These are phyloP conservation scores for Aspergillus piperis DNA, from an alignment of 2,329 filamentous ascomycete genomes.

Conservation along the genomic window DNA sequence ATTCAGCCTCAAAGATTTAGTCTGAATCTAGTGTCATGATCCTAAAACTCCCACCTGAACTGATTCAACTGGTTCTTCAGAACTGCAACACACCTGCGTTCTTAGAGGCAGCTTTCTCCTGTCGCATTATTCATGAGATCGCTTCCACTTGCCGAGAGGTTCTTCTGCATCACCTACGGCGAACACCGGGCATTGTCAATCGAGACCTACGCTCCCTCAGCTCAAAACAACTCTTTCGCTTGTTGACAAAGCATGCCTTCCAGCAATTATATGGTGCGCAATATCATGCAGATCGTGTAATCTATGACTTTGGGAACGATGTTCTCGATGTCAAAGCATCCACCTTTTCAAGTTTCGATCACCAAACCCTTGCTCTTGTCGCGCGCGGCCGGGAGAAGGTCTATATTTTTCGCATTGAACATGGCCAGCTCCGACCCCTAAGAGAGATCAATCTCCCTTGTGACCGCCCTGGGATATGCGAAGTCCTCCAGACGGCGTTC, in stretches of 20 bases:
- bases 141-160: slow-evolving; percentile 38
- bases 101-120: slow-evolving; percentile 40
- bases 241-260: slow-evolving; percentile 34
- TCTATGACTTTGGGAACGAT: slow-evolving; percentile 28
- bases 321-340: slow-evolving; percentile 39
- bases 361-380: slow-evolving; percentile 29
- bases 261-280: slow-evolving; percentile 40
- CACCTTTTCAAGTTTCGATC: slow-evolving; percentile 24
- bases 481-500: slow-evolving; percentile 37
- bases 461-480: slow-evolving; percentile 28
- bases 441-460: slow-evolving; percentile 26
- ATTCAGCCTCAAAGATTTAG: not conserved
- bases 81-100: slow-evolving; percentile 38
- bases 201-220: slow-evolving; percentile 19
- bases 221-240: slow-evolving; percentile 33
- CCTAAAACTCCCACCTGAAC: slow-evolving; percentile 40
- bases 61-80: slow-evolving; percentile 42
- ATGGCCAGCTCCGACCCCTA: slow-evolving; percentile 20
- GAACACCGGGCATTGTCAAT: slow-evolving; percentile 34
- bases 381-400: slow-evolving; percentile 33
- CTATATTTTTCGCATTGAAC: slow-evolving; percentile 27
- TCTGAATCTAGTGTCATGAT: slow-evolving; percentile 28
- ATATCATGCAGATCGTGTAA: slow-evolving; percentile 33
- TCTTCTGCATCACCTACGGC: slow-evolving; percentile 38
- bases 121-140: slow-evolving; percentile 37